Base-by-base conservation (phyloP, 73 alveolate genomes). In the Paramecium pentaurelia region DNA sequence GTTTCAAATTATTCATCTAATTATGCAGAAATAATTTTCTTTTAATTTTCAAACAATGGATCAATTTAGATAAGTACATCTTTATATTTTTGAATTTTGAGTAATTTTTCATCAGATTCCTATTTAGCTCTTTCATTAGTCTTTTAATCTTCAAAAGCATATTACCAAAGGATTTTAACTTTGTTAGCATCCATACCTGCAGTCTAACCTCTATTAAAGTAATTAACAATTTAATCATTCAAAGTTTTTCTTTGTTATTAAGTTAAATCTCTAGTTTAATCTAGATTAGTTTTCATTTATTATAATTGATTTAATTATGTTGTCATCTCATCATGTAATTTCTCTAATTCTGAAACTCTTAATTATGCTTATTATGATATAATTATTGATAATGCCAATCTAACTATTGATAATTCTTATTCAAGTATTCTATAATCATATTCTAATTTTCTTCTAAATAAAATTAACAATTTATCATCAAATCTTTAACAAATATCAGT, bases 401-500 rank as follows among this genome's bases (percentile, higher is more conserved):
- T 93, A 71, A 96, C 96, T 8, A 95, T 95, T 71, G 84, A 91
- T 27, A 96, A 93, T 64, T 96, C 98, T 87, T 96, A 93, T 86
- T 96, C 98, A 75, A 80, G 64, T 58, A 96, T 92, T 75, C 98
- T 95, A 87, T 93, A 93, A 80, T 96, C 98, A 51, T 71, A 95
- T 94, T 92, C 96, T 16, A 96, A 95, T 93, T 95, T 93, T 95
- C 96, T 96, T 92, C 95, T 96, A 93, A 94, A 95, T 30, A 95
- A 92, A 20, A 71, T 58, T 47, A 87, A 36, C n/a, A 96, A 60
- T 58, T 96, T 92, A 77, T 96, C 98, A 86, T 96, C 98, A 86
- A 96, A 96, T 73, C 93, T 96, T 30, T 68, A 80, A 45, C 96
- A 91, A 54, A 95, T 93, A 32, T 96, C 98, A 18, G 87, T 84